Evolutionary conservation across 495 filamentous ascomycete species (phyloP).

Genomic region (Alectoria sarmentosa): DNA sequence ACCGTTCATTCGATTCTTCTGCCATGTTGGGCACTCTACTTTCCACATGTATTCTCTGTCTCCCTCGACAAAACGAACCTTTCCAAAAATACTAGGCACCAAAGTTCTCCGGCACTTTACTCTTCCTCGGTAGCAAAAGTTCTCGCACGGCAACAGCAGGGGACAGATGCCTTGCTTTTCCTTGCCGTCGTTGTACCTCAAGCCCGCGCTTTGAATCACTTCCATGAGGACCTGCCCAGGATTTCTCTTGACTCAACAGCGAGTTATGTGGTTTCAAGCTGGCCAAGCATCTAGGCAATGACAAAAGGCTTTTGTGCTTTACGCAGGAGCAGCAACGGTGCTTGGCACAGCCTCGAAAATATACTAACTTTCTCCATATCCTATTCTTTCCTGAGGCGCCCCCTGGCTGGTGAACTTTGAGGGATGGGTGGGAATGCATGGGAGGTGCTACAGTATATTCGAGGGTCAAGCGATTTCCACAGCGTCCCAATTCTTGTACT

Average conservation of each 20-base stretch:
- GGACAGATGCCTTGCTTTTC: not conserved
- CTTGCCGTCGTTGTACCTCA: not conserved
- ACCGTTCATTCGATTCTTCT: not conserved
- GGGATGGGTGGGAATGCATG: not conserved
- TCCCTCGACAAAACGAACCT: constrained; percentile 2
- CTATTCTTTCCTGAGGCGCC: constrained; percentile 2
- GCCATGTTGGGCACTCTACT: constrained; percentile 2
- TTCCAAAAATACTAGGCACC: not conserved
- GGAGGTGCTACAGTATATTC: not conserved
- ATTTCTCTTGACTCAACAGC: not conserved
- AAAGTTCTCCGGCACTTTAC: not conserved
- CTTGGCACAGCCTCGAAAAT: constrained; percentile 1
- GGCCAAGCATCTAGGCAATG: not conserved
- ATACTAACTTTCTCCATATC: constrained; percentile 8
- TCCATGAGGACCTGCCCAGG: not conserved
- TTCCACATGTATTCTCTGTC: constrained; percentile 4
- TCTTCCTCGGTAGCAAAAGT: not conserved
- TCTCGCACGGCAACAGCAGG: constrained; percentile 3
- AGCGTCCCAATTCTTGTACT: constrained; percentile 13
- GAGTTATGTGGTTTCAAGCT: not conserved
- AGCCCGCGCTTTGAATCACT: not conserved
- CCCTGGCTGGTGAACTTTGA: not conserved
- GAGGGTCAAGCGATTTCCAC: constrained; percentile 3
- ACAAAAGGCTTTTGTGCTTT: not conserved
- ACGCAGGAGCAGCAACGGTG: constrained; percentile 5